A percentile compares a stretch with the other conserved stretches of the same genome.
These are phyloP conservation scores for Capsicum chinense DNA, from an alignment of 257 asterid species.

Conservation along the genomic window DNA sequence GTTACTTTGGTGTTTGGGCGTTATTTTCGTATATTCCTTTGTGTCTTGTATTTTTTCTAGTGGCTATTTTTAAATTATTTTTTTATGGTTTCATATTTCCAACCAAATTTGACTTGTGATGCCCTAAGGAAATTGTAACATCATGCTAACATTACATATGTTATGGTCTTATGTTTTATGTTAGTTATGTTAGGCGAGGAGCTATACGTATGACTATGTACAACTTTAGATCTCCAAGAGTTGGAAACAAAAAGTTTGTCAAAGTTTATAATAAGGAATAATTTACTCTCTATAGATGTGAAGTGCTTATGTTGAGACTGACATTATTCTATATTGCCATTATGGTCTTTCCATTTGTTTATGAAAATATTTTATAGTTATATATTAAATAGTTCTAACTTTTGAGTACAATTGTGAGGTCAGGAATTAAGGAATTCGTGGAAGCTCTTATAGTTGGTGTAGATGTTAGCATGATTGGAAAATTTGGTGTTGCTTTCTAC, in stretches of 20 bases:
- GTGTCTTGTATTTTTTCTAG: too few species aligned
- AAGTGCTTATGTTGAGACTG: conserved; percentile 9
- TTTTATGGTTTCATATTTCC: too few species aligned
- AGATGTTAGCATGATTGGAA: conserved; percentile 27
- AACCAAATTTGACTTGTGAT: too few species aligned
- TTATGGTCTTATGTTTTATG: conserved; percentile 24
- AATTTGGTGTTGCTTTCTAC: conserved; percentile 69
- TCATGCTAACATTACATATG: not conserved
- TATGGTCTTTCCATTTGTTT: not conserved
- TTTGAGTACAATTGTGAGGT: conserved; percentile 62
- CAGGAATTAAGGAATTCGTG: conserved; percentile 71
- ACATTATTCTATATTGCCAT: conserved; percentile 19
- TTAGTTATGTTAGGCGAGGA: conserved; percentile 54
- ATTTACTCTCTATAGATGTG: not conserved
- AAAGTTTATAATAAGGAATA: conserved; percentile 85
- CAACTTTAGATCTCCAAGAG: conserved; percentile 97
- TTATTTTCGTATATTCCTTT: too few species aligned
- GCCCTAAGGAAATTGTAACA: not conserved
- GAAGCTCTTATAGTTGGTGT: conserved; percentile 72
- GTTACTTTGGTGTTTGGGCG: too few species aligned
- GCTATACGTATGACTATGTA: conserved; percentile 85
- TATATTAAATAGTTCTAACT: too few species aligned
- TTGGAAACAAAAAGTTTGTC: conserved; percentile 92
- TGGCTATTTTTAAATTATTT: too few species aligned
- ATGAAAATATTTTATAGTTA: not conserved